Base-by-base conservation (phyloP, 768 basidiomycete species). In the Podaxis pistillaris region DNA sequence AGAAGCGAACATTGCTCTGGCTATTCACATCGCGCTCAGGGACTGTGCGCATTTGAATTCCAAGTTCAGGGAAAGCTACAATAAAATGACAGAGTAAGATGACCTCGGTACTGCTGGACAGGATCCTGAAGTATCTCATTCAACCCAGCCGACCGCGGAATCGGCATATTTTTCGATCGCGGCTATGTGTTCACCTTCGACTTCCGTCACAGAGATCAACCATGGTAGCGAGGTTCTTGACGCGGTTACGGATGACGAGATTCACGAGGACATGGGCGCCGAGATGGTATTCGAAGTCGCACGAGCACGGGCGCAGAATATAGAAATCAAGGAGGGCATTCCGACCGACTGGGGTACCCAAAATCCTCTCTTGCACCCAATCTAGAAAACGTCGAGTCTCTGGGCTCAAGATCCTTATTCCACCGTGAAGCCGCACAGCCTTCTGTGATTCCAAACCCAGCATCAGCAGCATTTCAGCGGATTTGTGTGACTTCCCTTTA, bases 241-340 rank as follows among this genome's bases (percentile, higher is more conserved):
- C 52, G 22, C 33, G 17, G 61, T 50, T 50, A 66, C 65, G 13
- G 69, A 68, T 2, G 72, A 70, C 40, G 65, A 66, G 41, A 62
- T 67, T 41, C 70, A 74, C 40, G 22, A 41, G 33, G 60, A 64
- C 54, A 24, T 58, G 58, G 46, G 44, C 26, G 46, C 44, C 19
- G 67, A 69, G 30, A 61, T 65, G 56, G 70, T 70, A 1, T 82
- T 79, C 64, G 81, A 83, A 63, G 72, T 83, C 50, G 76, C 74
- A 65, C 76, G 80, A 12, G 83, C 75, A 2, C 82, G 79, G 53
- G 78, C 81, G 52, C 79, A 76, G 68, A 85, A 82, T 63, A 72
- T 85, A 68, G 80, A 82, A 67, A 73, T 83, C 63, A 79, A 82
- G 70, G 78, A 75, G 68, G 82, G 79, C 3, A 72, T 81, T 51